Percentiles rank a stretch among this genome's conserved stretches.
Conservation (phyloP, 345 rosid genomes). For the Dipteronia sinensis region DNA sequence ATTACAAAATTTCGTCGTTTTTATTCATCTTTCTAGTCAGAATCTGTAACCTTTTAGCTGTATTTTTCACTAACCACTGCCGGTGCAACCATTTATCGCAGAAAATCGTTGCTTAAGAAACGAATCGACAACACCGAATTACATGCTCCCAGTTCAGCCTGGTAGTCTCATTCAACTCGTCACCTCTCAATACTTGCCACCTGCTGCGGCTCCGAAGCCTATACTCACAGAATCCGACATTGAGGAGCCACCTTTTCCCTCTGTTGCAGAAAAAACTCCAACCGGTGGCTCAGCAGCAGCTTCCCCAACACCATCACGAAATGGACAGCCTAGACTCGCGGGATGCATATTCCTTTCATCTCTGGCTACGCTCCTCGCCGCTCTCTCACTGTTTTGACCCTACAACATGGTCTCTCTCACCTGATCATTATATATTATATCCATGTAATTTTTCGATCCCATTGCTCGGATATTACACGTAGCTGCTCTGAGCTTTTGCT, state of each 20-base stretch:
- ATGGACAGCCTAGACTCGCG: constrained; percentile 48
- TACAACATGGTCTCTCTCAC: no score
- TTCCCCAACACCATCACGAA: constrained; percentile 35
- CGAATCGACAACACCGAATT: constrained; percentile 33
- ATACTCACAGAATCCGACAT: constrained; percentile 56
- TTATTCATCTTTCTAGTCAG: constrained; percentile 21
- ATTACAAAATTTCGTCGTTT: background rate
- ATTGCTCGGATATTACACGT: no score
- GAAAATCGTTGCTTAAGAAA: constrained; percentile 57
- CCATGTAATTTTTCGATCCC: no score
- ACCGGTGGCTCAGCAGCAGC: constrained; percentile 33
- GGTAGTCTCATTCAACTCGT: constrained; percentile 47
- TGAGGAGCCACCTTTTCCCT: constrained; percentile 63
- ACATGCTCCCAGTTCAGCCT: constrained; percentile 62
- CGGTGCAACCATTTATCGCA: constrained; percentile 27
- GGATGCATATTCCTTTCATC: constrained; percentile 39
- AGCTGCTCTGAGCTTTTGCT: constrained; percentile 27
- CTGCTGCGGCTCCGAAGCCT: constrained; percentile 68
- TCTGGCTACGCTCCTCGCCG: constrained; percentile 40
- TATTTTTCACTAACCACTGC: background rate
- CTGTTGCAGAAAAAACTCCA: constrained; percentile 27
- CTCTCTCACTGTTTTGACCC: constrained; percentile 42
- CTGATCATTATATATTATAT: no score
- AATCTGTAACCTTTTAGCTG: background rate
- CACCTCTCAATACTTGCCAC: constrained; percentile 35